These are phyloP conservation scores for Suillus clintonianus DNA, from an alignment of 768 basidiomycete genomes.

Conservation along the genomic window DNA sequence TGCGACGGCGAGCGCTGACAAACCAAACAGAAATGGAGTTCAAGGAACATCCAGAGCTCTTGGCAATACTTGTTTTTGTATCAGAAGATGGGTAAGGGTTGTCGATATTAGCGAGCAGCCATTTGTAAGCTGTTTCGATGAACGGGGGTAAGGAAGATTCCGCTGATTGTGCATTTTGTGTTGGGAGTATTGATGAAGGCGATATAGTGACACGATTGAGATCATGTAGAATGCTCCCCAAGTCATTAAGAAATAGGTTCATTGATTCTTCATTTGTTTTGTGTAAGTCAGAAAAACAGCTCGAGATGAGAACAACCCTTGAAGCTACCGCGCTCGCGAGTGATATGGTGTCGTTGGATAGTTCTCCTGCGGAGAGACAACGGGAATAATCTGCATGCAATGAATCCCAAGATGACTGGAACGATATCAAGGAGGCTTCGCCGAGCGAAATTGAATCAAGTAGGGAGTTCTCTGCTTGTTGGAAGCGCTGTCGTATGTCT, in stretches of 20 bases:
- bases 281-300: not conserved
- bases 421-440: not conserved
- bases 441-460: not conserved
- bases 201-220: not conserved
- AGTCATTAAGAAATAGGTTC: rapidly evolving
- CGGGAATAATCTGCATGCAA: not conserved
- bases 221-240: not conserved
- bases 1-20: slow-evolving; percentile 45
- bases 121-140: slow-evolving; percentile 31
- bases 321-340: not conserved
- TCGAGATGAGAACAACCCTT: rapidly evolving
- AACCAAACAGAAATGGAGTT: slow-evolving; percentile 51
- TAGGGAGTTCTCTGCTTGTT: not conserved
- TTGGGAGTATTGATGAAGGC: not conserved
- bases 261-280: not conserved
- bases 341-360: not conserved
- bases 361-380: not conserved
- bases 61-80: slow-evolving; percentile 31
- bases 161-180: not conserved
- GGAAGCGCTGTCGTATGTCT: slow-evolving; percentile 2
- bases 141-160: slow-evolving; percentile 1
- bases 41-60: slow-evolving; percentile 17
- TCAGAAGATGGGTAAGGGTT: slow-evolving; percentile 51
- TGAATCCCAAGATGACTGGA: not conserved
- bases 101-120: slow-evolving; percentile 48